Conservation (phyloP, 768 basidiomycete genomes). For the Lactarius akahatsu region DNA sequence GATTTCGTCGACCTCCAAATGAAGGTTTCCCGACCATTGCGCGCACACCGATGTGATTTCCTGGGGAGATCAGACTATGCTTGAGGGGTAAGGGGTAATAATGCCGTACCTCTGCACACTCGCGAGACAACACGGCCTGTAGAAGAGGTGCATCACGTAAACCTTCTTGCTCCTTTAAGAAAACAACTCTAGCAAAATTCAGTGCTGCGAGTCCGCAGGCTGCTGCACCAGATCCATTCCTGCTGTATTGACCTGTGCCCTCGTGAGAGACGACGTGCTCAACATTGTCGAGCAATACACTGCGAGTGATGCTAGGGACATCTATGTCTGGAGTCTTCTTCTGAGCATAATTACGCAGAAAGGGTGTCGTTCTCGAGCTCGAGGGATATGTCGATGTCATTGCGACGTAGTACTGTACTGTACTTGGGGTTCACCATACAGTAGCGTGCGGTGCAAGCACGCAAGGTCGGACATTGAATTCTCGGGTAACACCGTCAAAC, state of each 20-base stretch:
- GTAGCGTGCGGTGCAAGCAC: background rate
- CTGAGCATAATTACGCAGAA: background rate
- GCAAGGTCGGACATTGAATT: background rate
- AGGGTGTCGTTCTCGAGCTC: constrained; percentile 42
- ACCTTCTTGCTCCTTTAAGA: constrained; percentile 40
- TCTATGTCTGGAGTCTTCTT: background rate
- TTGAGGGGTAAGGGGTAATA: background rate
- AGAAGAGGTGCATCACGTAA: constrained; percentile 36
- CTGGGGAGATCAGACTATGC: constrained; percentile 35
- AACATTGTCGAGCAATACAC: constrained; percentile 30
- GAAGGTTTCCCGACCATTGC: constrained; percentile 51
- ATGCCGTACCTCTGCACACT: constrained; percentile 40
- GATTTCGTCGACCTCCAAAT: constrained; percentile 60
- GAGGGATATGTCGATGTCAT: constrained; percentile 7
- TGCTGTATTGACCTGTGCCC: constrained; percentile 56
- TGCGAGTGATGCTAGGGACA: constrained; percentile 3
- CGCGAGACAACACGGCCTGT: constrained; percentile 36
- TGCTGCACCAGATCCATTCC: constrained; percentile 43
- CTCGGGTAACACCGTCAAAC: background rate
- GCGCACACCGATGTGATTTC: constrained; percentile 57
- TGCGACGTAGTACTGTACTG: background rate
- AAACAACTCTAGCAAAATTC: constrained; percentile 57
- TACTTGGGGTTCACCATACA: background rate
- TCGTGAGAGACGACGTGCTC: constrained; percentile 44
- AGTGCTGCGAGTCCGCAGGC: constrained; percentile 67